These are phyloP conservation scores for Cyclanthera cordifolia DNA, from an alignment of 306 rosid genomes.

Conservation along the genomic window DNA sequence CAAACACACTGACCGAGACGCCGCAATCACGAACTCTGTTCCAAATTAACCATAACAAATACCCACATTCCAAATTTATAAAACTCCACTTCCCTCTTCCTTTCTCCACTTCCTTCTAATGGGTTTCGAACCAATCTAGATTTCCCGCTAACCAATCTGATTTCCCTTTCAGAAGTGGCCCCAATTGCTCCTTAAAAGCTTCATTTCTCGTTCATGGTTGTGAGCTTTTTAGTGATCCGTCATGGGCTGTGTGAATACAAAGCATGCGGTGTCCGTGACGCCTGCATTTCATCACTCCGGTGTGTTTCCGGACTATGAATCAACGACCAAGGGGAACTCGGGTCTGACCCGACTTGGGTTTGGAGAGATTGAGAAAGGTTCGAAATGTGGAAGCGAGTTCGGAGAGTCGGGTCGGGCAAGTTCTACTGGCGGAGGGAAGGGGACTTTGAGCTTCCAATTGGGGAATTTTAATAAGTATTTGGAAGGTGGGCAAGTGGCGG, in stretches of 20 bases:
- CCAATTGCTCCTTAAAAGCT: background rate
- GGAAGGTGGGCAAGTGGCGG: conserved; percentile 85
- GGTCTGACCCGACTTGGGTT: conserved; percentile 28
- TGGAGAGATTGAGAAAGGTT: conserved; percentile 29
- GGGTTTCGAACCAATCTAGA: background rate
- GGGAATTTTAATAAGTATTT: conserved; percentile 66
- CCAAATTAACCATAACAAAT: background rate
- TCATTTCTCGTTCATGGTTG: background rate
- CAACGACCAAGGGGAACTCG: conserved; percentile 28
- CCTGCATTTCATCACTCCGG: conserved; percentile 74
- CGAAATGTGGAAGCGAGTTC: conserved; percentile 45
- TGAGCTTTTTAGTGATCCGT: conserved; percentile 8
- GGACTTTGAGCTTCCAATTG: conserved; percentile 71
- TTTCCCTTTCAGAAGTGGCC: conserved; percentile 13
- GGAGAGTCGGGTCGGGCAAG: conserved; percentile 74
- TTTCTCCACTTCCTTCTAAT: background rate
- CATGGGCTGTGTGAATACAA: conserved; percentile 90
- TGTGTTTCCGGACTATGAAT: conserved; percentile 31
- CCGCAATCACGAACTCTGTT: background rate
- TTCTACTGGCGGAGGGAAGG: conserved; percentile 32
- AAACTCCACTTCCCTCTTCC: background rate
- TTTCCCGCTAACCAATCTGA: no score
- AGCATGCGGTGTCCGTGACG: conserved; percentile 85
- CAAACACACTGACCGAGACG: conserved; percentile 4
- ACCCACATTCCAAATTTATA: conserved; percentile 17